A percentile compares a stretch with the other conserved stretches of the same genome.
These are phyloP conservation scores for Mycena belliarum DNA, from an alignment of 768 basidiomycete species.

Conservation along the genomic window DNA sequence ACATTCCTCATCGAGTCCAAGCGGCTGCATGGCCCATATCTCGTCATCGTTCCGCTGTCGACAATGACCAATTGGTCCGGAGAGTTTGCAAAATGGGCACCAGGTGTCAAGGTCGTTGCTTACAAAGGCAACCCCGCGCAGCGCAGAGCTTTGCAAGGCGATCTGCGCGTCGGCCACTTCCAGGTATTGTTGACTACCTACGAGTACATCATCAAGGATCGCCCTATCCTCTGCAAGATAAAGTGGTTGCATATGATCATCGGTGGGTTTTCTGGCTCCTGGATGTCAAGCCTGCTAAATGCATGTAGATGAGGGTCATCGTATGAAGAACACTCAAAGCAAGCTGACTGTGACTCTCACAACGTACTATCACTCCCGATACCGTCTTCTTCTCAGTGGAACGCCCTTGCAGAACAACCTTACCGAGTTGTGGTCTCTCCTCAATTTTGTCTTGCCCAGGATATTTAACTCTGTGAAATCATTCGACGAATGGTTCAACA, in stretches of 20 bases:
- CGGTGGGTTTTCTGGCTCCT: slow-evolving; percentile 43
- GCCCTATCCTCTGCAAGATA: slow-evolving; percentile 84
- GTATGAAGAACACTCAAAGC: slow-evolving; percentile 94
- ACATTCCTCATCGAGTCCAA: slow-evolving; percentile 92
- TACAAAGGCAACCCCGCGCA: slow-evolving; percentile 92
- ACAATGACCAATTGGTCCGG: slow-evolving; percentile 98
- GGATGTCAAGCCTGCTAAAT: background rate
- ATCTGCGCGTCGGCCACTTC: slow-evolving; percentile 80
- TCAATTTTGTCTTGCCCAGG: slow-evolving; percentile 93
- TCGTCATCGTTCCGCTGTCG: slow-evolving; percentile 93
- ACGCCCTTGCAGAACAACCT: slow-evolving; percentile 97
- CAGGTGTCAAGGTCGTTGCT: slow-evolving; percentile 71
- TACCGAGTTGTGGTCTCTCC: slow-evolving; percentile 91
- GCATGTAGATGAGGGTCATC: slow-evolving; percentile 84
- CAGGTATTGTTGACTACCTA: slow-evolving; percentile 94
- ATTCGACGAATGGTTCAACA: slow-evolving; percentile 99
- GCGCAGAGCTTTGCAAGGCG: slow-evolving; percentile 74
- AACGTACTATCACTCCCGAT: slow-evolving; percentile 89
- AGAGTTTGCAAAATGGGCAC: slow-evolving; percentile 98
- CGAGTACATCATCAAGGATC: slow-evolving; percentile 97
- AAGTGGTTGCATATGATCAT: slow-evolving; percentile 99
- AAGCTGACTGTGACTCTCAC: slow-evolving; percentile 90
- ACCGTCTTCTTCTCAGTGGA: slow-evolving; percentile 92
- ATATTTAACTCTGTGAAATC: slow-evolving; percentile 99
- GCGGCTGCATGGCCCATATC: slow-evolving; percentile 89